These are phyloP conservation scores for Kwoniella europaea DNA, from an alignment of 768 basidiomycete genomes.

Conservation along the genomic window DNA sequence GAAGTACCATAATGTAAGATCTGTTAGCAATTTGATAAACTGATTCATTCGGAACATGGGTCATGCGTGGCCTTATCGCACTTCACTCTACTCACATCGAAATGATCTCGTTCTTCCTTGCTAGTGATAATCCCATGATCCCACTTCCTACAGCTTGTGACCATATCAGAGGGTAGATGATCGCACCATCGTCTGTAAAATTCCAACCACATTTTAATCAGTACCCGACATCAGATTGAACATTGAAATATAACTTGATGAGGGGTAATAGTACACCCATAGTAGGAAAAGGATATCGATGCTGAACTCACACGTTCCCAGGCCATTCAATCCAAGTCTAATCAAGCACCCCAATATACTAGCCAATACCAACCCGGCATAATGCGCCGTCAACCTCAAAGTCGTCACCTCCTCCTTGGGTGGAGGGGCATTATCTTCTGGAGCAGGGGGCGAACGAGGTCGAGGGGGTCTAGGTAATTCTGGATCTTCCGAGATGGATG, in stretches of 20 bases:
- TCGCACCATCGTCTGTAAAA: slow-evolving; percentile 65
- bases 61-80: too few relatives aligned
- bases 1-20: background rate
- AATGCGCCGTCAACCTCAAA: slow-evolving; percentile 42
- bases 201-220: background rate
- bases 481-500: slow-evolving; percentile 17
- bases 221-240: background rate
- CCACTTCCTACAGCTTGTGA: slow-evolving; percentile 86
- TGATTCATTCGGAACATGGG: too few relatives aligned
- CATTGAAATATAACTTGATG: too few relatives aligned
- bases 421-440: slow-evolving; percentile 33
- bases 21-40: too few relatives aligned
- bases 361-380: slow-evolving; percentile 64
- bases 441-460: slow-evolving; percentile 3
- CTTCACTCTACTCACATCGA: slow-evolving; percentile 66
- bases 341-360: slow-evolving; percentile 86
- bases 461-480: slow-evolving; percentile 17
- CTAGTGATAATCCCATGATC: slow-evolving; percentile 82
- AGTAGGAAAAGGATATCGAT: background rate
- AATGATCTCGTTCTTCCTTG: slow-evolving; percentile 73
- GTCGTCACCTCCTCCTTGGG: slow-evolving; percentile 30
- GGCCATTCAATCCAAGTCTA: slow-evolving; percentile 75
- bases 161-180: slow-evolving; percentile 83
- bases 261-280: too few relatives aligned
- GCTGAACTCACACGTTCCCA: slow-evolving; percentile 64